Base-by-base conservation (phyloP, 495 filamentous ascomycete species). In the Pyrenula aspistea region DNA sequence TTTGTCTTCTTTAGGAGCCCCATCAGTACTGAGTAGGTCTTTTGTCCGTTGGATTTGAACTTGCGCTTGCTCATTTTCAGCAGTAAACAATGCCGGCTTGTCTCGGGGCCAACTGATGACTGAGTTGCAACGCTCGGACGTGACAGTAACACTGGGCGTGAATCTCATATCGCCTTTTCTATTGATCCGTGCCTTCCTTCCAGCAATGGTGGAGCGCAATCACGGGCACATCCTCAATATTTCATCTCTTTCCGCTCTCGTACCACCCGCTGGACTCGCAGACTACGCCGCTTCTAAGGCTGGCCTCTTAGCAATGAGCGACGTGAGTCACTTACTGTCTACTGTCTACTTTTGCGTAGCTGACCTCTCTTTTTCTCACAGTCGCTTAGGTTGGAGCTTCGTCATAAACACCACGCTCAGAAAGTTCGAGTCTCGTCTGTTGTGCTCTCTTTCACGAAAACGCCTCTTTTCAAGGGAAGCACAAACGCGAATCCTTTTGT, bases 71-170 rank as follows among this genome's bases (percentile, higher is more conserved):
- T 55, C 56, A 61, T 25, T 8, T 15, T 52, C 23, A 57, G 70
- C 88, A 47, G 88, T 93, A 67, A 91, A 91, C 71, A 90, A 90
- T 70, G 88, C 88, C 4, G 88, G 83, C 61, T 76, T 89, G 50
- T 83, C 83, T 36, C 72, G 80, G 42, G 83, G 83, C 58, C 85
- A 84, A 66, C 74, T 77, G 19, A 68, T 93, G 11, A 74, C 87
- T 53, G 74, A 82, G 53, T 74, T 86, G 50, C 71, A 76, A 15
- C 63, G 78, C 52, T 71, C 78, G 42, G 84, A 91, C 54, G 75
- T 89, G 61, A 82, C 85, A 49, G 72, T 71, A 36, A 86, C 72
- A 54, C 69, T 89, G 56, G 66, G 73, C 49, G 81, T 83, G 53
- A 90, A 91, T 71, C 77, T 88, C 31, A 68, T 86, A 55, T 77